Base-by-base conservation (phyloP, 1,284 basidiomycete genomes). In the Mycena sp. region DNA sequence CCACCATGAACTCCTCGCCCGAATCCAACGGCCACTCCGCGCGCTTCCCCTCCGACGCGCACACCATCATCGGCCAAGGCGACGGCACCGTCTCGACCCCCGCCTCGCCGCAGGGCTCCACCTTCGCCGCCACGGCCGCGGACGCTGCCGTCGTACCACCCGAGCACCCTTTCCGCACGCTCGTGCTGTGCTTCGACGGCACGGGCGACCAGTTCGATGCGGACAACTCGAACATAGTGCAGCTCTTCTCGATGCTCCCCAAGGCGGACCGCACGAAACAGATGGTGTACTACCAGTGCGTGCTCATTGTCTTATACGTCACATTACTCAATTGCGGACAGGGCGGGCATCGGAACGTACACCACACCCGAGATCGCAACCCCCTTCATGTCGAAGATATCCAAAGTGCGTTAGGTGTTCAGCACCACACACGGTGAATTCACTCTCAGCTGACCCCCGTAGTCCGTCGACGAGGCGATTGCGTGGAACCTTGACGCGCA, bases 231-330 rank as follows among this genome's bases (percentile, higher is more conserved):
- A 84, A 84, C 58, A 78, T 84, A 54, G 77, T 83, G 35, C 74
- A 81, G 64, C 72, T 83, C 62, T 85, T 85, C 75, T 77, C 80
- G 17, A 71, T 85, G 72, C 77, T 87, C 32, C 81, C 82, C 70
- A 87, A 87, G 70, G 81, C 83, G 38, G 81, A 86, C 67, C 74
- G 73, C 11, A 68, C 71, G 4, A 74, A 83, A 69, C 86, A 88
- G 70, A 76, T 87, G 74, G 85, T 86, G 9, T 89, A 89, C 69
- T 89, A 89, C 71, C 87, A 89, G 77, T 85, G 32, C 5, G 77
- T 67, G 38, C 21, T 14, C 26, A 26, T 28, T 49, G 29, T 23
- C 17, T 35, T 7, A 28, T 32, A 14, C n/a, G 25, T 12, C 28
- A 35, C 17, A 50, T 10, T 41, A 16, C n/a, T 29, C 19, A 17